Conservation (phyloP, 768 basidiomycete species). For the Heimioporus sp. region DNA sequence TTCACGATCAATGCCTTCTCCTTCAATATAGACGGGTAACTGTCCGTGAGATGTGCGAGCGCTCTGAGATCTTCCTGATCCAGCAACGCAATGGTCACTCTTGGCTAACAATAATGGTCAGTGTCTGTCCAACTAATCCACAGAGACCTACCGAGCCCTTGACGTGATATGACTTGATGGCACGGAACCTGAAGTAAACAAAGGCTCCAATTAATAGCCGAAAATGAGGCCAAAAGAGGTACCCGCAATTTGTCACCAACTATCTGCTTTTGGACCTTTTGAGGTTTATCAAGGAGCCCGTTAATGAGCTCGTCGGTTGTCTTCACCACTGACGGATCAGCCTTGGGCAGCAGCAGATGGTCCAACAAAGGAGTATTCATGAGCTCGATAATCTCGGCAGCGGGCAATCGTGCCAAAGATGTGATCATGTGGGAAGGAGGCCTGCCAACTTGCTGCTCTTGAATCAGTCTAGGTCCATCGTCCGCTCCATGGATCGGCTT, state of each 20-base stretch:
- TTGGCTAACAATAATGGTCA: constrained; percentile 48
- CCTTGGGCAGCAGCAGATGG: constrained; percentile 60
- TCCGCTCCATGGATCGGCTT: too few relatives aligned
- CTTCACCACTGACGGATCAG: constrained; percentile 65
- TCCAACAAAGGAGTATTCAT: constrained; percentile 46
- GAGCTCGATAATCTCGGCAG: constrained; percentile 67
- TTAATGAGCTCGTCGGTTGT: constrained; percentile 75
- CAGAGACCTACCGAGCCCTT: constrained; percentile 63
- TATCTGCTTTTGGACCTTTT: constrained; percentile 69
- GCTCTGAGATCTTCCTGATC: constrained; percentile 84
- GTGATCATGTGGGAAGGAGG: constrained; percentile 54
- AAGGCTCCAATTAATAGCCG: constrained; percentile 6
- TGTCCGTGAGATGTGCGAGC: constrained; percentile 84
- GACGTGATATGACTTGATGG: constrained; percentile 75
- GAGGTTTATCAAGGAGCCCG: constrained; percentile 50
- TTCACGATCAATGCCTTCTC: constrained; percentile 57
- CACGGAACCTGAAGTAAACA: constrained; percentile 43
- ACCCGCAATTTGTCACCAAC: constrained; percentile 76
- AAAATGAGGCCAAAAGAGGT: constrained; percentile 1
- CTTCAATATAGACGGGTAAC: constrained; percentile 78
- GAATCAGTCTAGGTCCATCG: too few relatives aligned
- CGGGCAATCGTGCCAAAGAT: constrained; percentile 68
- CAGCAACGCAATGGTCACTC: constrained; percentile 78
- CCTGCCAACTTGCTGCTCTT: too few relatives aligned
- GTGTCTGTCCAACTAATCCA: neutral